Percentiles rank a stretch among this genome's conserved stretches.
Evolutionary conservation across 257 asterid species (phyloP).

Genomic region (Leonotis leonurus): DNA sequence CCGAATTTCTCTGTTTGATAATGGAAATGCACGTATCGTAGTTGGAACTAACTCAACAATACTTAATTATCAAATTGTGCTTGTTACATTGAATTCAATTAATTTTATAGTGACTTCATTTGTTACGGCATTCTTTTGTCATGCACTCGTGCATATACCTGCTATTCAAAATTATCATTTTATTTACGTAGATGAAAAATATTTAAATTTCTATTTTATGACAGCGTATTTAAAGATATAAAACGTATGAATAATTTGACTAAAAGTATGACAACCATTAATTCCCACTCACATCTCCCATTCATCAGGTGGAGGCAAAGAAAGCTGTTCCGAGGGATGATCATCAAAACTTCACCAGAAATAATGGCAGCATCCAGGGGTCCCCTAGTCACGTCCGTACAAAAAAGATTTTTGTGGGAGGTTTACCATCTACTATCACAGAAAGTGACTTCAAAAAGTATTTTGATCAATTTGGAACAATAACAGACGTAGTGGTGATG

Average conservation of each 20-base stretch:
- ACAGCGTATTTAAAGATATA: not conserved
- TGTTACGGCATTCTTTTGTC: not conserved
- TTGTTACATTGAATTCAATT: not conserved
- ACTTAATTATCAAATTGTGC: not conserved
- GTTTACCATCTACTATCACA: slow-evolving; percentile 38
- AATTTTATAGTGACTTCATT: not conserved
- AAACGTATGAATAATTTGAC: not conserved
- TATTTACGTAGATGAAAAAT: not conserved
- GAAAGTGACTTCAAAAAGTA: slow-evolving; percentile 39
- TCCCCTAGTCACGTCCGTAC: slow-evolving; percentile 38
- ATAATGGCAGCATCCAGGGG: slow-evolving; percentile 29
- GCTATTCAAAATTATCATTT: not conserved
- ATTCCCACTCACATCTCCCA: too few species aligned
- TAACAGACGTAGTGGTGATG: slow-evolving; percentile 46
- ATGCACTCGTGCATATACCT: not conserved
- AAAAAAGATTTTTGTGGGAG: slow-evolving; percentile 49
- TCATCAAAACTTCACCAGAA: slow-evolving; percentile 29
- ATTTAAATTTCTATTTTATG: not conserved
- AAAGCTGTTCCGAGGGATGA: slow-evolving; percentile 52
- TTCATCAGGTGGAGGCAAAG: slow-evolving; percentile 45
- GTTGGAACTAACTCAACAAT: not conserved
- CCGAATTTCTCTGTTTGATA: not conserved
- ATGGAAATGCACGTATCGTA: not conserved
- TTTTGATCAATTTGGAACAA: slow-evolving; percentile 39
- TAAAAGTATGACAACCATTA: too few species aligned